phyloP scores from a whole-genome alignment of 129 eudicot genomes.

The Lonicera japonica region DNA sequence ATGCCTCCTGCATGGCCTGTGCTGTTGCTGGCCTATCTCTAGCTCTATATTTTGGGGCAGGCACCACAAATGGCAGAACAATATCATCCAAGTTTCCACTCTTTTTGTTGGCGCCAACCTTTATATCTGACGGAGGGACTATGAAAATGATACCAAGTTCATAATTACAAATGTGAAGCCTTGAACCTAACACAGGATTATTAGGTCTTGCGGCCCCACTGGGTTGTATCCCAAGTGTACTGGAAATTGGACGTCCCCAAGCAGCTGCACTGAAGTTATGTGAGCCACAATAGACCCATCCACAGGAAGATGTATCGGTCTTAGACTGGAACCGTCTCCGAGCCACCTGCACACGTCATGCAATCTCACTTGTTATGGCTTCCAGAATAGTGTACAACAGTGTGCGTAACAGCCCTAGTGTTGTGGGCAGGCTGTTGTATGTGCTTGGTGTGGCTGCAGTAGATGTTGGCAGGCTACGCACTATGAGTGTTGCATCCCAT shows the following conservation, averaged over 20 bases:
- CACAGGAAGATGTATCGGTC: conserved; percentile 42
- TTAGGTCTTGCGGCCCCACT: conserved; percentile 17
- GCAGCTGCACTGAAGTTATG: conserved; percentile 98
- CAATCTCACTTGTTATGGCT: background rate
- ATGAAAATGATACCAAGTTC: conserved; percentile 75
- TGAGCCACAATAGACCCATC: conserved; percentile 93
- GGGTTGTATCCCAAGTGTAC: conserved; percentile 11
- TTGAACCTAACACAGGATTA: conserved; percentile 45
- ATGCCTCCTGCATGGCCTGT: conserved; percentile 71
- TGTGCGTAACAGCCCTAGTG: too few species aligned
- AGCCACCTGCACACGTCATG: conserved; percentile 57
- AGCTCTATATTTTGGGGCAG: conserved; percentile 76
- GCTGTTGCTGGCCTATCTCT: conserved; percentile 70
- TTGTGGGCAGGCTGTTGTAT: too few species aligned
- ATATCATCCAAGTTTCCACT: conserved; percentile 54
- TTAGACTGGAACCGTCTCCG: conserved; percentile 68
- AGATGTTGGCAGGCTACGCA: too few species aligned
- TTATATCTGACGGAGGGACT: conserved; percentile 43
- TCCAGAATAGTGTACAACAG: too few species aligned
- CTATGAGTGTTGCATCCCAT: too few species aligned
- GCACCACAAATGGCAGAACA: conserved; percentile 65
- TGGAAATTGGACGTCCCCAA: conserved; percentile 79
- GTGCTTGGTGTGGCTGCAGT: too few species aligned
- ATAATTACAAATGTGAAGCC: conserved; percentile 81
- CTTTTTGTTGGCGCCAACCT: background rate